These are phyloP conservation scores for Chalciporus piperatoides DNA, from an alignment of 1,284 basidiomycete species.

Conservation along the genomic window DNA sequence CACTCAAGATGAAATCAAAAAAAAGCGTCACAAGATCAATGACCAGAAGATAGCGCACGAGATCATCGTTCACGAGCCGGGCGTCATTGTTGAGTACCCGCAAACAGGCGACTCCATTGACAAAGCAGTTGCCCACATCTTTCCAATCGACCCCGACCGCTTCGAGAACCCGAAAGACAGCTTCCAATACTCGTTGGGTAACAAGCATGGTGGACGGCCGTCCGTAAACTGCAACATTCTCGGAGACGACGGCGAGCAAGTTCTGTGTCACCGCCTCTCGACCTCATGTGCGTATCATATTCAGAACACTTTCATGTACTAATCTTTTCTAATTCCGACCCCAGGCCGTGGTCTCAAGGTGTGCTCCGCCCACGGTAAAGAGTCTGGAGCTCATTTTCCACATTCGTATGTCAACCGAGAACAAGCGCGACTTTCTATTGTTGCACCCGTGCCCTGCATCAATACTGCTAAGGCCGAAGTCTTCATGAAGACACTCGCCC, in stretches of 20 bases:
- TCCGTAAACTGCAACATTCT: not conserved
- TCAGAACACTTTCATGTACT: not conserved
- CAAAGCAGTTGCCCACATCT: conserved; percentile 1
- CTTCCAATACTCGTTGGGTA: not conserved
- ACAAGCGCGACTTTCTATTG: not conserved
- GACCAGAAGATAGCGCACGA: no score
- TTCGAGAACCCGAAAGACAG: not conserved
- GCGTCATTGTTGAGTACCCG: not conserved
- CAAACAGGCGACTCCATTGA: not conserved
- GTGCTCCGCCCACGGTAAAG: not conserved
- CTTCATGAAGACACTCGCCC: conserved; percentile 7
- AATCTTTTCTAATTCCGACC: no score
- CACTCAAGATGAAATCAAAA: not conserved
- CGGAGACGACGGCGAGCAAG: not conserved
- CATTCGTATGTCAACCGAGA: not conserved
- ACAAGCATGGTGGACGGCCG: not conserved
- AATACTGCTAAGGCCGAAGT: conserved; percentile 1
- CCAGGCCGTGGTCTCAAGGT: conserved; percentile 6
- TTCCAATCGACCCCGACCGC: not conserved
- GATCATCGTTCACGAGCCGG: no score
- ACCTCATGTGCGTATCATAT: not conserved
- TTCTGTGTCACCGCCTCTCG: not conserved
- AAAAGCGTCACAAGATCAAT: not conserved
- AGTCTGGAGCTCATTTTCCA: not conserved
- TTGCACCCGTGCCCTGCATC: no score